These are phyloP conservation scores for Helminthosporium solani DNA, from an alignment of 2,329 filamentous ascomycete species.

Conservation along the genomic window DNA sequence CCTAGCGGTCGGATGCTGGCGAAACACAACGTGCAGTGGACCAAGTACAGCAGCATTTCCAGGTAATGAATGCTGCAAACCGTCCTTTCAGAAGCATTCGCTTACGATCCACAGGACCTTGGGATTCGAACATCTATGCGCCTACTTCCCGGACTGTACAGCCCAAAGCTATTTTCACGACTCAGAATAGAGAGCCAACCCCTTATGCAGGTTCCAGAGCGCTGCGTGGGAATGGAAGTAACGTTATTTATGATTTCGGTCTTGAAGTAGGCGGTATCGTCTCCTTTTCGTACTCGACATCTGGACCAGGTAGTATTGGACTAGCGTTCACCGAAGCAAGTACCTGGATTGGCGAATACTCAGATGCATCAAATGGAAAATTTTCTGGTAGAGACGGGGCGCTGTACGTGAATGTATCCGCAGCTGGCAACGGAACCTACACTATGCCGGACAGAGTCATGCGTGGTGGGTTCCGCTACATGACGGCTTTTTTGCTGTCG, in stretches of 20 bases:
- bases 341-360: constrained; percentile 47
- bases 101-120: constrained; percentile 45
- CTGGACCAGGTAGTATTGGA: constrained; percentile 39
- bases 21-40: constrained; percentile 55
- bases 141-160: constrained; percentile 53
- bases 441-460: constrained; percentile 48
- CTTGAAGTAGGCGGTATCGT: constrained; percentile 59
- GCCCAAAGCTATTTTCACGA: constrained; percentile 48
- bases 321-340: constrained; percentile 47
- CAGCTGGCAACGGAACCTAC: constrained; percentile 39
- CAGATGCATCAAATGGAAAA: constrained; percentile 46
- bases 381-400: constrained; percentile 48
- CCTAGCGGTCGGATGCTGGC: constrained; percentile 51
- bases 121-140: constrained; percentile 61
- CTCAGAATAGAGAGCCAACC: constrained; percentile 30
- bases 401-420: constrained; percentile 47
- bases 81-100: neutral
- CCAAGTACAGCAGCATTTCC: constrained; percentile 53
- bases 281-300: constrained; percentile 52
- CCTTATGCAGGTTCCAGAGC: constrained; percentile 30
- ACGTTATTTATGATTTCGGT: constrained; percentile 61
- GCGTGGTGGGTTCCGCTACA: constrained; percentile 56
- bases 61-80: constrained; percentile 6
- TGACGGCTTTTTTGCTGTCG: constrained; percentile 50
- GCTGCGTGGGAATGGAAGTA: constrained; percentile 51